A percentile compares a stretch with the other conserved stretches of the same genome.
Conservation (phyloP, 805 yeast genomes). For the Candida patagonica region DNA sequence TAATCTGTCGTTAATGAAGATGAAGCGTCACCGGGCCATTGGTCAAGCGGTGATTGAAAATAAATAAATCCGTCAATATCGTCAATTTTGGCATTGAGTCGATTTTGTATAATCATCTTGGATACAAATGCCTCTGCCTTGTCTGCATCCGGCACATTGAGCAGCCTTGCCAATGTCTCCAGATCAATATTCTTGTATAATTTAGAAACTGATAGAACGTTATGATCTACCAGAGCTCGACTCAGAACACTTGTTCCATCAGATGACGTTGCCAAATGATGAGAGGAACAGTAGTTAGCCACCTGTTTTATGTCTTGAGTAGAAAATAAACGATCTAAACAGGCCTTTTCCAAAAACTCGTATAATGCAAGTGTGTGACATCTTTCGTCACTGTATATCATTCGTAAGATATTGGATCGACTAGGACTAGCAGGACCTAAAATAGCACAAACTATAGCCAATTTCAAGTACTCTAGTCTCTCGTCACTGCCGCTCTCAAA, state of each 20-base stretch:
- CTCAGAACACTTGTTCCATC: conserved; percentile 23
- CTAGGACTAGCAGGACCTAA: conserved; percentile 28
- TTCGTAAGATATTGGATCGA: conserved; percentile 20
- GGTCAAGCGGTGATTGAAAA: conserved; percentile 1
- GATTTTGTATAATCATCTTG: conserved; percentile 24
- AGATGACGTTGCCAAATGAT: conserved; percentile 15
- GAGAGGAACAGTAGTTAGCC: conserved; percentile 13
- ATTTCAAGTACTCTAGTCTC: conserved; percentile 18
- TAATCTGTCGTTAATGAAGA: conserved; percentile 1
- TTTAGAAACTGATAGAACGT: conserved; percentile 25
- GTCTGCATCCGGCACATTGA: conserved; percentile 17
- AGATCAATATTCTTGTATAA: conserved; percentile 23
- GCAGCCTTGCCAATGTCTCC: conserved; percentile 19
- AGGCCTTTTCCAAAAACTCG: conserved; percentile 21
- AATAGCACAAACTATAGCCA: conserved; percentile 23
- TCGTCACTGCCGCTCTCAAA: conserved; percentile 20
- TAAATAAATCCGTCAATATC: conserved; percentile 21
- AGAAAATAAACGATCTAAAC: conserved; percentile 20
- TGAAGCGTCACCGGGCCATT: not conserved
- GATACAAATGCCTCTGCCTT: conserved; percentile 23
- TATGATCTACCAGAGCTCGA: conserved; percentile 27
- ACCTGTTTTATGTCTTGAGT: conserved; percentile 20
- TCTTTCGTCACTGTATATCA: conserved; percentile 24
- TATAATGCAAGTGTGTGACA: conserved; percentile 11
- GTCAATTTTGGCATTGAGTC: conserved; percentile 25